These are phyloP conservation scores for Cercospora sp. DNA, from an alignment of 2,329 filamentous ascomycete species.

Conservation along the genomic window DNA sequence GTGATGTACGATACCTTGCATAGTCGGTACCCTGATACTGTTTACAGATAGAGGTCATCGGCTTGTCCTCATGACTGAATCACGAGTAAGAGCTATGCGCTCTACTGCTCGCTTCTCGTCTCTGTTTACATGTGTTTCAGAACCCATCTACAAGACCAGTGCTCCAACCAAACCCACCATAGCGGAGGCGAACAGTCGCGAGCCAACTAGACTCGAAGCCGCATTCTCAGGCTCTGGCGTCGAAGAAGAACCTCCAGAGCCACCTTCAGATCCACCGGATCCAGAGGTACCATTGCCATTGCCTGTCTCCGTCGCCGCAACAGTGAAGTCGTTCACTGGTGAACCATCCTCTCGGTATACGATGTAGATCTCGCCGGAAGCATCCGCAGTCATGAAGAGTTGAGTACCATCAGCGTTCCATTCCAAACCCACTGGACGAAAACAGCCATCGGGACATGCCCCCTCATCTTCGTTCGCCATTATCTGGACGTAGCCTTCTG, in stretches of 20 bases:
- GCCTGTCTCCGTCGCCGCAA: not conserved
- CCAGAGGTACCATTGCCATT: not conserved
- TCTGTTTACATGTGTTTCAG: not conserved
- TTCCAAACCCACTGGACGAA: constrained; percentile 62
- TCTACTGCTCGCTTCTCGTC: not conserved
- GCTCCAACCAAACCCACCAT: not conserved
- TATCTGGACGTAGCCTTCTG: constrained; percentile 51
- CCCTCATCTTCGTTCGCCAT: constrained; percentile 57
- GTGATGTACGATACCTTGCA: too few relatives aligned
- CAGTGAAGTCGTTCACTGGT: not conserved
- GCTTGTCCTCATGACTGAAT: too few relatives aligned
- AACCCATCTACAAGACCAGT: not conserved
- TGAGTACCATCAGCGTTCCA: constrained; percentile 51
- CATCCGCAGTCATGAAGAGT: constrained; percentile 63
- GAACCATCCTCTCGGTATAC: constrained; percentile 28
- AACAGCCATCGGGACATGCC: constrained; percentile 58
- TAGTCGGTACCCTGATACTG: too few relatives aligned
- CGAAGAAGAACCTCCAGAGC: not conserved
- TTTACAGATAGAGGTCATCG: too few relatives aligned
- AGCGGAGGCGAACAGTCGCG: not conserved
- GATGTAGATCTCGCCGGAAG: constrained; percentile 67
- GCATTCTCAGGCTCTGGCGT: not conserved
- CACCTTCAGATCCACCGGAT: not conserved
- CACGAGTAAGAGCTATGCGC: too few relatives aligned
- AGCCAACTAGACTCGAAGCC: not conserved